phyloP scores from a whole-genome alignment of 768 basidiomycete genomes.

The Dioszegia crocea region DNA sequence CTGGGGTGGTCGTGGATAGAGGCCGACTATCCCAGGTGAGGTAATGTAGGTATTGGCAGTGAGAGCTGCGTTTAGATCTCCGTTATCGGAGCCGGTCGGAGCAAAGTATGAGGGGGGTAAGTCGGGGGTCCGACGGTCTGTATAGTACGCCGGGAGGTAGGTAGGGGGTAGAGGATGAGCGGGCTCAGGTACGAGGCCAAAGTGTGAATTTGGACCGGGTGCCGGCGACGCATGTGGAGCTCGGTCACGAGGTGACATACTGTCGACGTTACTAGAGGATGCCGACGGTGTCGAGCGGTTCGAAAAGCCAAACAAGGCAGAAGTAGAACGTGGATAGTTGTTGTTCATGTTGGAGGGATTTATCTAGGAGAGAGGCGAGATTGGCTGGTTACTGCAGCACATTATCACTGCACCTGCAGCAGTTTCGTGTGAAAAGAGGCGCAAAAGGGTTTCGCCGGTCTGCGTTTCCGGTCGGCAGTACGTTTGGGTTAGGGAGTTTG shows the following conservation, averaged over 20 bases:
- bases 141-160: conserved; percentile 12
- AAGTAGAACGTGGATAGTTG: not conserved
- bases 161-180: conserved; percentile 2
- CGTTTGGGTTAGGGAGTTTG: too few relatives aligned
- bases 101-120: not conserved
- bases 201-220: not conserved
- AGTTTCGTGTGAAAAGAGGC: too few relatives aligned
- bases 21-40: too few relatives aligned
- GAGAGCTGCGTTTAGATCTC: not conserved
- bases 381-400: not conserved
- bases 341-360: not conserved
- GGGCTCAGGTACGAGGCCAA: not conserved
- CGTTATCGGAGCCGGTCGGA: not conserved
- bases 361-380: not conserved
- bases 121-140: not conserved
- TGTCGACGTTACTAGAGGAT: not conserved
- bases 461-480: too few relatives aligned
- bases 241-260: not conserved
- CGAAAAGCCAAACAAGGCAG: not conserved
- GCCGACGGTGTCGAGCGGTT: not conserved
- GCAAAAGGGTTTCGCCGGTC: too few relatives aligned
- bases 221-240: not conserved
- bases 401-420: too few relatives aligned
- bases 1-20: too few relatives aligned
- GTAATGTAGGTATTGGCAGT: not conserved